Conservation (phyloP, 257 asterid species). For the Rehmannia glutinosa region DNA sequence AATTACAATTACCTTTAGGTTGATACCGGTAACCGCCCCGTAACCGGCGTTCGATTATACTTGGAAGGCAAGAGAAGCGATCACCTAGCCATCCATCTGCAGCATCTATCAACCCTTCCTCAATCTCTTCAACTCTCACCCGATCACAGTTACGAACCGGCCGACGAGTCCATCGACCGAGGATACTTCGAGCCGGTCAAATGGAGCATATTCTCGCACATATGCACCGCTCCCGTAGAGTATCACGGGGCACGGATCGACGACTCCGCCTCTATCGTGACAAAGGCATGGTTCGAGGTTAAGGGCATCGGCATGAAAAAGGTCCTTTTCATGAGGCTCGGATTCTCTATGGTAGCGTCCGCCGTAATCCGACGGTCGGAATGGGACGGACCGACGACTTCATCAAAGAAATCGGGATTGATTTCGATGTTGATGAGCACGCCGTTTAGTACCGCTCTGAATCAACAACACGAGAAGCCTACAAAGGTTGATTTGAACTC, state of each 20-base stretch:
- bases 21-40: constrained; percentile 78
- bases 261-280: constrained; percentile 77
- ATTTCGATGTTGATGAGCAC: constrained; percentile 74
- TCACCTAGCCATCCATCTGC: constrained; percentile 88
- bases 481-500: constrained; percentile 73
- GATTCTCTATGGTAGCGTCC: constrained; percentile 79
- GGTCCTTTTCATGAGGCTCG: constrained; percentile 84
- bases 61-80: constrained; percentile 90
- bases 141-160: constrained; percentile 51
- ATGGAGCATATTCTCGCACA: constrained; percentile 95
- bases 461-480: constrained; percentile 41
- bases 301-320: constrained; percentile 73
- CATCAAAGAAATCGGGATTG: constrained; percentile 70
- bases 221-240: constrained; percentile 92
- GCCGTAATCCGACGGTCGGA: constrained; percentile 76
- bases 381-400: constrained; percentile 75
- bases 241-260: constrained; percentile 60
- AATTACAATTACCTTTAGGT: constrained; percentile 41
- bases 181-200: constrained; percentile 85
- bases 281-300: constrained; percentile 91
- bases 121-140: constrained; percentile 58
- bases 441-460: constrained; percentile 56
- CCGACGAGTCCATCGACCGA: constrained; percentile 53
- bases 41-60: constrained; percentile 82
- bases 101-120: constrained; percentile 77